Evolutionary conservation across 352 stramenopile genomes (phyloP), one percentile per base, ranked within the genome.

Genomic region (Stephanocyclus meneghinianus): DNA sequence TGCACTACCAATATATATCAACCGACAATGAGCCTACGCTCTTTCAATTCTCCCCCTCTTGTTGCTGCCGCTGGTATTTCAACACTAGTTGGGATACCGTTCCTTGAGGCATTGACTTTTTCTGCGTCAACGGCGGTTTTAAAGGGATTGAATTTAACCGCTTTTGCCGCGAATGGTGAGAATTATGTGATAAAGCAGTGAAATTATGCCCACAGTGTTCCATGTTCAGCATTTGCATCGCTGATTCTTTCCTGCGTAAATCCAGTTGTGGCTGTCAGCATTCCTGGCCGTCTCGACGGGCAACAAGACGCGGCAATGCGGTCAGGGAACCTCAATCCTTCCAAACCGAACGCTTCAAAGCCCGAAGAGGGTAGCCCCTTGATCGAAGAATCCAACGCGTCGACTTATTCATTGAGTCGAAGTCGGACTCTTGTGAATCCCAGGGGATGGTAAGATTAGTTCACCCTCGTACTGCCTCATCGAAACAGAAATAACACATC

Each of bases 261-360:
- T 45, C 16, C 55, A 63, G 59, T 82, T 18, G 60, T 74, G 6
- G 76, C 85, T 9, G 85, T 91, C 1, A 83, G 73, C 1, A 42
- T 86, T 51, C 85, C 85, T 16, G 83, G 83, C 50, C 72, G 85
- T 42, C 77, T 91, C 5, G 85, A 91, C 76, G 77, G 76, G 16
- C 48, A 78, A 44, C 74, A 83, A 65, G 74, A 85, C 70, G 50
- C 71, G 21, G 50, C 71, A 44, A 90, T 88, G 73, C 45, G 71
- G 9, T 55, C 64, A 66, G 72, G 73, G 32, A 63, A 74, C 32
- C n/a, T 80, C n/a, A 74, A 80, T 21, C 70, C 76, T 18, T 71
- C 61, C n/a, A 74, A 78, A 26, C 32, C 63, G 37, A 37, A 78
- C 30, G 35, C 57, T 26, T 70, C 13, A 18, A 71, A 29, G 21